Base-by-base conservation (phyloP, 371 early-diverging fungal species). In the Haplosporangium sp. region DNA sequence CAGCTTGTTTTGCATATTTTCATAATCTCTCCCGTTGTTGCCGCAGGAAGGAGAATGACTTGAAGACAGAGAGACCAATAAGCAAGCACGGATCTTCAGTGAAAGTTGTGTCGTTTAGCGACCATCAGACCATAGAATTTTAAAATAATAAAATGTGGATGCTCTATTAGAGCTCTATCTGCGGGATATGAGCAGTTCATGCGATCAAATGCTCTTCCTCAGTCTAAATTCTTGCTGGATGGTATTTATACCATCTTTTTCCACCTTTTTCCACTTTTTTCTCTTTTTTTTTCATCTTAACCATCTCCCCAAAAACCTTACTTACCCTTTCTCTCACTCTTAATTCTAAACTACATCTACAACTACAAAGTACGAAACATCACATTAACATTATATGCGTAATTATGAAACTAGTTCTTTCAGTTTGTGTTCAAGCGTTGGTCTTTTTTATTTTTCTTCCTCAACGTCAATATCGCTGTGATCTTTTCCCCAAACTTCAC, bases 351-450 rank as follows among this genome's bases (percentile, higher is more conserved):
- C 56, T 55, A 65, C 40, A 53, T 40, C 66, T 58, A 38, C 27
- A 59, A 44, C 47, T 27, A 19, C 64, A 70, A 70, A 70, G 71
- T 70, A 70, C 48, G 71, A 55, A 70, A 27, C 27, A 27, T 27
- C 27, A 27, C 27, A 27, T 27, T 27, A 27, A 27, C 27, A 27
- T 27, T 27, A 27, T 27, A 27, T 27, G 27, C 27, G 27, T 27
- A 27, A 27, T 27, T 27, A 27, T 27, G 27, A 27, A 27, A 27
- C 27, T 27, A 27, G 27, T 27, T 27, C 27, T 27, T 27, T 27
- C 27, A 27, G 27, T 13, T 44, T 44, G 44, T 44, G 44, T 44
- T 9, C 5, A 27, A 44, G 44, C 13, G 44, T 13, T 10, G 44
- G 44, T 44, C 44, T 13, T 44, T 44, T 13, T 44, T 13, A 44